Evolutionary conservation across 768 basidiomycete genomes (phyloP).

Genomic region (Russula dissimulans): DNA sequence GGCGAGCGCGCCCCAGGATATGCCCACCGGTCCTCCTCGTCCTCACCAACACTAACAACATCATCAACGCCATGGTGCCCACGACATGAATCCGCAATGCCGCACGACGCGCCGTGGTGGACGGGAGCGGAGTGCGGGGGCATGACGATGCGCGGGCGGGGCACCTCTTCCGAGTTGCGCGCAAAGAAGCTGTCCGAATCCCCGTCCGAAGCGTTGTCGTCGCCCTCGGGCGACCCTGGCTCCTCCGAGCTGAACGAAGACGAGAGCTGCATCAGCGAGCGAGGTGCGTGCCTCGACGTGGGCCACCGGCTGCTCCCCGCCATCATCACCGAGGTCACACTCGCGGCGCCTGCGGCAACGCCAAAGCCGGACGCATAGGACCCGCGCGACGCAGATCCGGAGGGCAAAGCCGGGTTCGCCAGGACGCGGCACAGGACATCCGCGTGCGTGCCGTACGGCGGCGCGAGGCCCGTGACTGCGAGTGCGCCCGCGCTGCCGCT

Average conservation of each 20-base stretch:
- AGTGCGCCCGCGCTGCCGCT: conserved; percentile 13
- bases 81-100: not conserved
- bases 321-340: not conserved
- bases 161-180: conserved; percentile 16
- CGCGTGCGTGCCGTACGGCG: not conserved
- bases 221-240: not conserved
- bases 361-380: not conserved
- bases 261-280: conserved; percentile 11
- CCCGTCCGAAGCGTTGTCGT: conserved; percentile 3
- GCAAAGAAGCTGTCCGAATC: conserved; percentile 20
- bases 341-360: not conserved
- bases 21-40: not conserved
- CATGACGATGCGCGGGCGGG: not conserved
- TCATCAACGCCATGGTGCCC: not conserved
- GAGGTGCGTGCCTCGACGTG: conserved; percentile 2
- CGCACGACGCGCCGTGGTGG: not conserved
- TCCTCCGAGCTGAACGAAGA: conserved; percentile 15
- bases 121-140: not conserved
- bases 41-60: not conserved
- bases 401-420: not conserved
- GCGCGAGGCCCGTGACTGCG: not conserved
- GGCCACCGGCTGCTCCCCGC: not conserved
- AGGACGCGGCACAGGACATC: not conserved
- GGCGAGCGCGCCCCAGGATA: not conserved
- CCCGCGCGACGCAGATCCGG: not conserved